phyloP scores from a whole-genome alignment of 306 rosid genomes.

The Ormosia semicastrata region DNA sequence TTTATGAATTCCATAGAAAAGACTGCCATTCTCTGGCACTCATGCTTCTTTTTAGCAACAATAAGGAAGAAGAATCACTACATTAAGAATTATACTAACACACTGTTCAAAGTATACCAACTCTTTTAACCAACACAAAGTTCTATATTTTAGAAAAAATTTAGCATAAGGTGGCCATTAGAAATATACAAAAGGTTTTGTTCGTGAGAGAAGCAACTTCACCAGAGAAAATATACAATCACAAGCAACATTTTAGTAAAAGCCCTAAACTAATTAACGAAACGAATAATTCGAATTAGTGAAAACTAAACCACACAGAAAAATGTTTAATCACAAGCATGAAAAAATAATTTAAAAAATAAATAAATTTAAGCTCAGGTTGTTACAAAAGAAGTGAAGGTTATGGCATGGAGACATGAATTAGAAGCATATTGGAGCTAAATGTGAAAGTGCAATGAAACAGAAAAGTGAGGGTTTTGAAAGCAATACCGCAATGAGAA shows the following conservation, averaged over 20 bases:
- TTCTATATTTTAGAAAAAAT: neutral
- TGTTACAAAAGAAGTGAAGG: neutral
- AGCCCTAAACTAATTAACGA: neutral
- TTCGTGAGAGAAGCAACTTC: neutral
- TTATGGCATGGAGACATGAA: neutral
- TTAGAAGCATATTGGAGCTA: neutral
- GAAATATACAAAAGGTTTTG: neutral
- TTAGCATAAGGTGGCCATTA: neutral
- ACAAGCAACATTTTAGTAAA: neutral
- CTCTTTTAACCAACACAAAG: neutral
- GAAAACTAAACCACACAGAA: neutral
- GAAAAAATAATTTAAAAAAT: neutral
- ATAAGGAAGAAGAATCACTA: neutral
- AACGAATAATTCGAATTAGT: neutral
- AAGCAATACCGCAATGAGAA: conserved; percentile 51
- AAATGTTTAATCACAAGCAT: neutral
- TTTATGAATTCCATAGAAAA: neutral
- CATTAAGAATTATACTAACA: neutral
- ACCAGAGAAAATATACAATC: neutral
- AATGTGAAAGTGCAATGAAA: neutral
- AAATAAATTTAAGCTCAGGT: neutral
- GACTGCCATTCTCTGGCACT: neutral
- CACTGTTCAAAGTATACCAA: neutral
- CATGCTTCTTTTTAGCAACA: neutral
- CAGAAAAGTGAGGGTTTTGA: neutral